phyloP scores from a whole-genome alignment of 208 protist species.

The Acanthamoeba sp. region DNA sequence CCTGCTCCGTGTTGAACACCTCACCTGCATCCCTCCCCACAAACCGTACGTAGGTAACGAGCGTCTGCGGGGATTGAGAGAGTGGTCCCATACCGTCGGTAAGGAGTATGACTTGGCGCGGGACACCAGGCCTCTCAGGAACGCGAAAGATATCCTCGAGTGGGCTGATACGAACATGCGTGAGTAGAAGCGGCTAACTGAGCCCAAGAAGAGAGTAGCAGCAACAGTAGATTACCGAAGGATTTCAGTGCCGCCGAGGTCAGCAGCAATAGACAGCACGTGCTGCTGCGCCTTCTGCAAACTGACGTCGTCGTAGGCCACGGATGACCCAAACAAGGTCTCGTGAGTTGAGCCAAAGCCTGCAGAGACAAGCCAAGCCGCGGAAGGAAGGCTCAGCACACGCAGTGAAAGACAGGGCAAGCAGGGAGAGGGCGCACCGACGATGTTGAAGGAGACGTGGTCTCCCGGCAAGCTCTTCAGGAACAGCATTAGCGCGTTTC shows the following conservation, averaged over 20 bases:
- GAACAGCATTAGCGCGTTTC: slow-evolving; percentile 72
- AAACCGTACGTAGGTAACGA: too few species aligned
- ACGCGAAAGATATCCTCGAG: slow-evolving; percentile 4
- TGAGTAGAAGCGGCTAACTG: too few species aligned
- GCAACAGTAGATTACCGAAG: neutral
- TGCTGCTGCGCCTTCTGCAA: neutral
- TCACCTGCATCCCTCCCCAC: neutral
- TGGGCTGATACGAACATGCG: neutral
- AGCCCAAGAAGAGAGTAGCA: neutral
- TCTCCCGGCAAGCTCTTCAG: slow-evolving; percentile 38
- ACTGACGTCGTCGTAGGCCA: slow-evolving; percentile 2
- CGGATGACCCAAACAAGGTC: neutral
- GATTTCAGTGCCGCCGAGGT: slow-evolving; percentile 74
- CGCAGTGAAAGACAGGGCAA: neutral
- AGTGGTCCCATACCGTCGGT: slow-evolving; percentile 76
- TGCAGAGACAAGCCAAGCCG: neutral
- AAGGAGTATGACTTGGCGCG: slow-evolving; percentile 66
- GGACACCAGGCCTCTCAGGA: neutral
- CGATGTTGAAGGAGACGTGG: slow-evolving; percentile 73
- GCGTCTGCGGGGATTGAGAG: neutral
- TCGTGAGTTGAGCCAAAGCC: slow-evolving; percentile 63
- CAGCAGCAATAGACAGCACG: neutral
- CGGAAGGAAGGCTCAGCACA: neutral
- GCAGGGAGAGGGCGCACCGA: neutral
- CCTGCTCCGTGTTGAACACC: slow-evolving; percentile 64